Evolutionary conservation across 2,329 filamentous ascomycete genomes (phyloP).

Genomic region (Diaporthe nobilis): DNA sequence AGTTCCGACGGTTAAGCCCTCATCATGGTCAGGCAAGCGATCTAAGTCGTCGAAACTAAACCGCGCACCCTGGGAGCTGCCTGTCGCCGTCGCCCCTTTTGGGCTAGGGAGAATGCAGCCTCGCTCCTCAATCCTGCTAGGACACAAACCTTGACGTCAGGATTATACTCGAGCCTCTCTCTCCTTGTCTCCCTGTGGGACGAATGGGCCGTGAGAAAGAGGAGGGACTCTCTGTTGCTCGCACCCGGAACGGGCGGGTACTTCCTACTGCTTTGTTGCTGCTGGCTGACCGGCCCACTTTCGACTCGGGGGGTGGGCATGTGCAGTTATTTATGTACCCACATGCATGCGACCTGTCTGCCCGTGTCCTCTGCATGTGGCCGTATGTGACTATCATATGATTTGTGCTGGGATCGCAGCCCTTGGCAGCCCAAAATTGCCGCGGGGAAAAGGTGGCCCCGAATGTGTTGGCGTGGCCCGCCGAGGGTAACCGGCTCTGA

Average conservation of each 20-base stretch:
- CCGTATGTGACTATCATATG: slow-evolving; percentile 31
- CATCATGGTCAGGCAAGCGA: background rate
- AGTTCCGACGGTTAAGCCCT: slow-evolving; percentile 17
- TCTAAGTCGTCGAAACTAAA: slow-evolving; percentile 24
- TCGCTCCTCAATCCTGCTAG: slow-evolving; percentile 23
- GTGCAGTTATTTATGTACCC: slow-evolving; percentile 32
- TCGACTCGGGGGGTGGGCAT: slow-evolving; percentile 17
- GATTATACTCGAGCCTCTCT: background rate
- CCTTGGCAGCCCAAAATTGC: slow-evolving; percentile 3
- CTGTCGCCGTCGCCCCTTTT: slow-evolving; percentile 25
- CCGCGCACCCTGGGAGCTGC: slow-evolving; percentile 12
- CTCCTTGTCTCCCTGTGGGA: background rate
- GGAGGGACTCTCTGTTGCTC: background rate
- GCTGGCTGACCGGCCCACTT: slow-evolving; percentile 17
- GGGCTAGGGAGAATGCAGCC: slow-evolving; percentile 30
- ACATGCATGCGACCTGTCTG: slow-evolving; percentile 24
- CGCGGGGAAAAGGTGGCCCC: slow-evolving; percentile 33
- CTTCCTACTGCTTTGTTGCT: background rate
- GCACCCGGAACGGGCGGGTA: slow-evolving; percentile 26
- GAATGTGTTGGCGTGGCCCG: slow-evolving; percentile 17
- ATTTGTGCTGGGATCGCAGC: background rate
- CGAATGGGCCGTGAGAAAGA: slow-evolving; percentile 3
- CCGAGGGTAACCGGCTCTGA: slow-evolving; percentile 31
- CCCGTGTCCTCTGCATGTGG: background rate
- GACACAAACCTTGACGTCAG: slow-evolving; percentile 27